phyloP scores from a whole-genome alignment of 2,329 filamentous ascomycete genomes.

The Ophiosphaerella korrae region DNA sequence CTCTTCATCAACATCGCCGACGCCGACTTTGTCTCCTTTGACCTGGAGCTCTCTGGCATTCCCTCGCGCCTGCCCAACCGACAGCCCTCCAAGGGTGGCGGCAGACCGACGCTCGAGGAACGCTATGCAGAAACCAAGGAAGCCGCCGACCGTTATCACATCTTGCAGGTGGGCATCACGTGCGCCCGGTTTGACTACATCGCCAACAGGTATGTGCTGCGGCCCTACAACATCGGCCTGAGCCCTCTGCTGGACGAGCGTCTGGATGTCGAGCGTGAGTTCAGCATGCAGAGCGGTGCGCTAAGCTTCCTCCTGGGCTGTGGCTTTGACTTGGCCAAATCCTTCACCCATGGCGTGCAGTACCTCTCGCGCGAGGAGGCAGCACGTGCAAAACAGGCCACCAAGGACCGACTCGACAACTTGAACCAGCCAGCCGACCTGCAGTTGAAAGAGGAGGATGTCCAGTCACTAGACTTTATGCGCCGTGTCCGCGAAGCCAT shows the following conservation, averaged over 20 bases:
- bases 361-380: constrained; percentile 68
- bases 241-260: constrained; percentile 61
- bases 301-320: constrained; percentile 65
- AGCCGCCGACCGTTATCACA: constrained; percentile 66
- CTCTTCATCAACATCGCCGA: constrained; percentile 64
- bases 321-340: constrained; percentile 62
- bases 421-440: constrained; percentile 49
- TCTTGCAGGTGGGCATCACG: constrained; percentile 70
- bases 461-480: constrained; percentile 59
- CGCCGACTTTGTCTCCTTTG: constrained; percentile 67
- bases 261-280: constrained; percentile 64
- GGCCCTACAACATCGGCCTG: constrained; percentile 69
- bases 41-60: constrained; percentile 71
- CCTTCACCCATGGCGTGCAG: constrained; percentile 63
- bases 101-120: constrained; percentile 61
- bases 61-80: constrained; percentile 47
- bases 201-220: constrained; percentile 58
- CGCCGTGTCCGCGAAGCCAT: constrained; percentile 53
- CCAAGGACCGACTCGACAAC: constrained; percentile 50
- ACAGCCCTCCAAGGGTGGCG: constrained; percentile 31
- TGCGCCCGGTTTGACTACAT: constrained; percentile 63
- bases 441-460: constrained; percentile 58
- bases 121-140: constrained; percentile 65
- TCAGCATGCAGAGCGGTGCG: constrained; percentile 64
- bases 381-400: constrained; percentile 51